Conservation (phyloP, 306 rosid species). For the Arachis hypogaea region DNA sequence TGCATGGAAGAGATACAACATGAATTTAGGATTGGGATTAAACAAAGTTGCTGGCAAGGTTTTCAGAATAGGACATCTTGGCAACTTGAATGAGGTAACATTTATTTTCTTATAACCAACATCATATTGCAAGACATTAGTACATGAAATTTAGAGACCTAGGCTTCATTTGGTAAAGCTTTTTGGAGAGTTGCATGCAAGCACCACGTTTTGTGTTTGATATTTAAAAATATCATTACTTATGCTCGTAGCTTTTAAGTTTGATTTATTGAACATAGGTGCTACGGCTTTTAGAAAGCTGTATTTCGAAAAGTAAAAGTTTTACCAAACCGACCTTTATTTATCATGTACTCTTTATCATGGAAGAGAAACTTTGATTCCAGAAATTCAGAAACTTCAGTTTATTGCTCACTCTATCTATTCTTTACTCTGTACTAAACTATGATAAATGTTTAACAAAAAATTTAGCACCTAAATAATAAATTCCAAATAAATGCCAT, state of each 20-base stretch:
- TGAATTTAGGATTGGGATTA: constrained; percentile 95
- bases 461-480: not conserved
- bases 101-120: constrained; percentile 15
- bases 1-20: constrained; percentile 91
- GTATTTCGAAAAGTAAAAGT: no score
- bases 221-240: no score
- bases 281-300: no score
- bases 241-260: no score
- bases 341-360: no score
- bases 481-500: not conserved
- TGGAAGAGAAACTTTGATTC: no score
- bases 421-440: not conserved
- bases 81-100: constrained; percentile 89
- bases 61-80: constrained; percentile 98
- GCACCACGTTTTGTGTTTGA: no score
- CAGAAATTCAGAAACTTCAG: not conserved
- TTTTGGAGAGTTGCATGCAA: not conserved
- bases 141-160: no score
- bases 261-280: no score
- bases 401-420: not conserved
- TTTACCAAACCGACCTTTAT: no score
- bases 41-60: constrained; percentile 97
- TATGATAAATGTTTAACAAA: no score
- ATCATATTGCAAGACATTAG: constrained; percentile 16
- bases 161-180: not conserved